phyloP scores from a whole-genome alignment of 139 green algal species.

The Chlamydomonas schloesseri region DNA sequence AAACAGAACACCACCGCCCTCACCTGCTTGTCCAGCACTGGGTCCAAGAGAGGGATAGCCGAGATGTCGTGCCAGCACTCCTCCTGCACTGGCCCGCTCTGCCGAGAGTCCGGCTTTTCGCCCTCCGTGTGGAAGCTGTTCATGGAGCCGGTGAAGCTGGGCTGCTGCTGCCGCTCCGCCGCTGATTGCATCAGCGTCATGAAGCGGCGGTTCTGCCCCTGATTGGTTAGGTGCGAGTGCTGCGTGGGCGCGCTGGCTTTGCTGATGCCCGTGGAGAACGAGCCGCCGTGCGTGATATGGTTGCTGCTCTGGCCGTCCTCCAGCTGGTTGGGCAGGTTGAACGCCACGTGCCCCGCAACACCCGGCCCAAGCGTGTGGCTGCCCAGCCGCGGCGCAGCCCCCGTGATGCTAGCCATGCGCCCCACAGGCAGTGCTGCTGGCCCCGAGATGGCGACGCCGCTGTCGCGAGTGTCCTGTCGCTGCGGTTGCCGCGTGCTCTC shows the following conservation, averaged over 20 bases:
- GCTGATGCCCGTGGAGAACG: conserved; percentile 12
- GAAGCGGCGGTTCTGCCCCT: conserved; percentile 40
- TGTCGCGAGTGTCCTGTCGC: conserved; percentile 44
- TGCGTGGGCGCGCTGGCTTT: neutral
- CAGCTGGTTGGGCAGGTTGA: conserved; percentile 41
- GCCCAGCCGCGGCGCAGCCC: conserved; percentile 18
- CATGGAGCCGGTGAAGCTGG: conserved; percentile 35
- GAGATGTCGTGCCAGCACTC: conserved; percentile 66
- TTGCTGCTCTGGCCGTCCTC: neutral
- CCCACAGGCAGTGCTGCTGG: conserved; percentile 13
- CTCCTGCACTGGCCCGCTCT: neutral
- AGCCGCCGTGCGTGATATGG: neutral
- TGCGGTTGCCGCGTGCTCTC: conserved; percentile 12
- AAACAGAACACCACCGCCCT: too few species aligned
- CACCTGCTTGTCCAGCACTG: conserved; percentile 66
- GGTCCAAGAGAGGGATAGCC: conserved; percentile 62
- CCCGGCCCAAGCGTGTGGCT: conserved; percentile 9
- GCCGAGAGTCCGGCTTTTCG: conserved; percentile 29
- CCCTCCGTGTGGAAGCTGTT: conserved; percentile 34
- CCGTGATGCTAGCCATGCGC: conserved; percentile 13
- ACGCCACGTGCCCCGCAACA: neutral
- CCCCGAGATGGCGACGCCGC: conserved; percentile 29
- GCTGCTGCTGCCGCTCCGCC: conserved; percentile 17
- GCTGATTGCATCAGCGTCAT: conserved; percentile 48
- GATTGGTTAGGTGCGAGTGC: conserved; percentile 27